Base-by-base conservation (phyloP, 2,329 filamentous ascomycete species). In the Bipolaris gigantea region DNA sequence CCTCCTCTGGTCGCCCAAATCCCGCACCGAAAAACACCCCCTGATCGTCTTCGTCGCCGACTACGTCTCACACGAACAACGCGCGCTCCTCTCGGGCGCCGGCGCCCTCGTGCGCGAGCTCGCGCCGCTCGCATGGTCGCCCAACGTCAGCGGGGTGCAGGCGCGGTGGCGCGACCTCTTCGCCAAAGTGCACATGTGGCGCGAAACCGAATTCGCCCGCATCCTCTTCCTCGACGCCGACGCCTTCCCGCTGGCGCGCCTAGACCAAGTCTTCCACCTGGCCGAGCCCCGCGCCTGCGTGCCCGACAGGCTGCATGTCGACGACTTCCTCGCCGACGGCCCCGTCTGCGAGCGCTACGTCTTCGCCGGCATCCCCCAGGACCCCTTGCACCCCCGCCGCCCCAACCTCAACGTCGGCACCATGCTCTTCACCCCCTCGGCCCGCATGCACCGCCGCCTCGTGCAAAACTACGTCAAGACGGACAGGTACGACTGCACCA, bases 121-220 rank as follows among this genome's bases (percentile, higher is more conserved):
- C 11, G 47, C 55, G 1, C 60, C 66, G 2, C 43, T 73, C 0
- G 55, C 63, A 10, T 73, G 69, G 68, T 58, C 65, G 8, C 68
- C 68, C 21, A 63, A 67, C 18, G 56, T 59, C 4, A 32, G 51
- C 1, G 62, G 61, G 9, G 56, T 65, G 7, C 60, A 66, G 32
- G 49, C 56, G 18, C 60, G 72, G 2, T 73, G 70, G 68, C 66
- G 63, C 48, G 69, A 74, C 40, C 66, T 73, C 3, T 74, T 74
- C 49, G 65, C 70, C 5, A 73, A 74, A 41, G 61, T 74, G 16
- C 62, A 73, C 55, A 73, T 74, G 67, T 74, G 69, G 70, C 63
- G 61, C 7, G 64, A 72, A 45, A 69, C 63, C 0, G 62, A 69
- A 2, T 74, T 72, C 45, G 49, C 47, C n/a, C 64, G 63, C 18